Percentiles rank a stretch among this genome's conserved stretches.
Conservation (phyloP, 805 yeast genomes). For the Crinitomyces ghanaensis region DNA sequence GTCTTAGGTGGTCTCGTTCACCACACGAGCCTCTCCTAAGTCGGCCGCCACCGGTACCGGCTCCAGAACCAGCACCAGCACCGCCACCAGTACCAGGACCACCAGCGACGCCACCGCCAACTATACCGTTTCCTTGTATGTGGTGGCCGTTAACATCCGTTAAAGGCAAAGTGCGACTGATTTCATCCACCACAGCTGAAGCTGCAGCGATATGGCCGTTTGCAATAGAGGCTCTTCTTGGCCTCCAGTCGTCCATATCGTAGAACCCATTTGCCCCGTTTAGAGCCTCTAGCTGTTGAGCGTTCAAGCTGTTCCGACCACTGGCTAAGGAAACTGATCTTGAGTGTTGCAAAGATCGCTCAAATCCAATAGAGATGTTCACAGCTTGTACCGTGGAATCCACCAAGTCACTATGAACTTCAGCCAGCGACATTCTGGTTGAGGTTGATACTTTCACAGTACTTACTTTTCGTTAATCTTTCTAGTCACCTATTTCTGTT, state of each 20-base stretch:
- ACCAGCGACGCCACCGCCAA: slow-evolving; percentile 1
- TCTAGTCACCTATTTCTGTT: no score
- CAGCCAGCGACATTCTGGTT: no score
- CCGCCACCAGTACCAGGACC: slow-evolving; percentile 2
- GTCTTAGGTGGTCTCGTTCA: slow-evolving; percentile 56
- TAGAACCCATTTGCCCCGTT: no score
- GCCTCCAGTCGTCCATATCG: slow-evolving; percentile 11
- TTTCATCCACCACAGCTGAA: slow-evolving; percentile 12
- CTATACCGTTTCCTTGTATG: background rate
- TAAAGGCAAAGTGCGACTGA: slow-evolving; percentile 6
- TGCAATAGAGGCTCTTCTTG: slow-evolving; percentile 18
- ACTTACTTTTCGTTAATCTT: no score
- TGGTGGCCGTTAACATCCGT: background rate
- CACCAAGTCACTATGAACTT: slow-evolving; percentile 15
- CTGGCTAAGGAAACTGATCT: slow-evolving; percentile 6
- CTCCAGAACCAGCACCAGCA: slow-evolving; percentile 4
- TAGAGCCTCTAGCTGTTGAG: slow-evolving; percentile 3
- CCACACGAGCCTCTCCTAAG: slow-evolving; percentile 20
- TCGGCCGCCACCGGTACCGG: slow-evolving; percentile 1
- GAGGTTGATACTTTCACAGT: no score
- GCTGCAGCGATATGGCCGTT: slow-evolving; percentile 17
- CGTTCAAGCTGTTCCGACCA: background rate
- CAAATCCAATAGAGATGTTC: slow-evolving; percentile 47
- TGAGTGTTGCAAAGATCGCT: slow-evolving; percentile 25
- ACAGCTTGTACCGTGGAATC: slow-evolving; percentile 44